phyloP scores from a whole-genome alignment of 352 stramenopile species.

The Pythium monospermum region DNA sequence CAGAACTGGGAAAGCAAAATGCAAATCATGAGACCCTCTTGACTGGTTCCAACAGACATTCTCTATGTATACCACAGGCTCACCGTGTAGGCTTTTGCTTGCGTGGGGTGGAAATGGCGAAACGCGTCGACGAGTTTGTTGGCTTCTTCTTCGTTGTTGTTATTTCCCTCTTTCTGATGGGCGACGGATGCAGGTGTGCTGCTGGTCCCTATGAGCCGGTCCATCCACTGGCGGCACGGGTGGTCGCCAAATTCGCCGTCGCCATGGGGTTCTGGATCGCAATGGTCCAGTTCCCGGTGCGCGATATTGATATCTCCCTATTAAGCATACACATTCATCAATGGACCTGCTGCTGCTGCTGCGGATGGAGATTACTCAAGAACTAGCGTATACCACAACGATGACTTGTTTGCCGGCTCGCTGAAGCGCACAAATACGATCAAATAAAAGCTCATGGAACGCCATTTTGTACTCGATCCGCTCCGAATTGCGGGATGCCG shows the following conservation, averaged over 20 bases:
- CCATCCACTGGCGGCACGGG: constrained; percentile 67
- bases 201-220: constrained; percentile 33
- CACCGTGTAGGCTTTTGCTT: constrained; percentile 79
- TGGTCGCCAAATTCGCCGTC: constrained; percentile 49
- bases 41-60: constrained; percentile 1
- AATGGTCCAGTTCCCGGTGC: constrained; percentile 77
- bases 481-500: constrained; percentile 57
- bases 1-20: constrained; percentile 85
- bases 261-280: constrained; percentile 34
- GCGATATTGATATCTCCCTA: constrained; percentile 85
- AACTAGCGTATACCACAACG: constrained; percentile 40
- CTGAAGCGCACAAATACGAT: constrained; percentile 51
- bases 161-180: constrained; percentile 4
- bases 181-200: too few species aligned
- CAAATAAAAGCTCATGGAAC: constrained; percentile 69
- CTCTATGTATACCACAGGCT: constrained; percentile 2
- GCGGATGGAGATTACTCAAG: not conserved
- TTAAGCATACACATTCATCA: not conserved
- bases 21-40: too few species aligned
- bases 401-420: constrained; percentile 50
- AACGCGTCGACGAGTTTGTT: constrained; percentile 72
- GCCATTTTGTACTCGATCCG: constrained; percentile 83
- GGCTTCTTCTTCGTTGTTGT: not conserved
- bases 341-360: not conserved
- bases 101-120: constrained; percentile 64